Conservation (phyloP, 208 protist genomes). For the Crithidia acanthocephali region DNA sequence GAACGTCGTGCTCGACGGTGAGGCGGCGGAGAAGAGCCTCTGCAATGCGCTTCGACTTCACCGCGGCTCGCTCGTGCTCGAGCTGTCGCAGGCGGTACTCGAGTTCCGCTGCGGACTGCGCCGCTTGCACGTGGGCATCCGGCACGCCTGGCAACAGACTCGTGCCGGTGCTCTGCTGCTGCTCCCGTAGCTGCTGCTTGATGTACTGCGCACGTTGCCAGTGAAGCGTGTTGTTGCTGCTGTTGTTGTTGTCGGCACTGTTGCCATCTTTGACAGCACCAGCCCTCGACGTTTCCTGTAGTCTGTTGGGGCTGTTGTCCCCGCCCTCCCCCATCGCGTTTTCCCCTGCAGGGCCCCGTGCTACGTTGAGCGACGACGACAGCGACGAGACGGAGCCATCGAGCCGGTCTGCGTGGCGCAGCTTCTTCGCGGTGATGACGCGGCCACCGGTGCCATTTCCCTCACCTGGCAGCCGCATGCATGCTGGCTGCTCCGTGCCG, state of each 20-base stretch:
- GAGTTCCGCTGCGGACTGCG: constrained; percentile 51
- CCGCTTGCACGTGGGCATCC: constrained; percentile 46
- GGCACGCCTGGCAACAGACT: constrained; percentile 58
- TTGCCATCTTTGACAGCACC: no score
- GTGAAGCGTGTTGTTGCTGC: constrained; percentile 37
- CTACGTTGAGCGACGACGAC: background rate
- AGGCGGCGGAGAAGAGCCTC: constrained; percentile 72
- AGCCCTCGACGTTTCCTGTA: no score
- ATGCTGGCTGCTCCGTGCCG: constrained; percentile 8
- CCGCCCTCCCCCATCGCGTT: background rate
- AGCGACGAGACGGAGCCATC: background rate
- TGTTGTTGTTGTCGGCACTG: background rate
- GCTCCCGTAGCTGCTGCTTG: constrained; percentile 47
- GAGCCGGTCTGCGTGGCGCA: constrained; percentile 62
- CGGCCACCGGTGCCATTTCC: constrained; percentile 19
- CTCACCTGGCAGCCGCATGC: constrained; percentile 15
- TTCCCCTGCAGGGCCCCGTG: no score
- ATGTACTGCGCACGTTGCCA: constrained; percentile 69
- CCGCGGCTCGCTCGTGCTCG: constrained; percentile 74
- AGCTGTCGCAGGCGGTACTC: constrained; percentile 81
- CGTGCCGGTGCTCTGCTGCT: constrained; percentile 21
- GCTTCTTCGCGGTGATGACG: constrained; percentile 74
- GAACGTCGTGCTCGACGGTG: constrained; percentile 67
- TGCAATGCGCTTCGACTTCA: constrained; percentile 79
- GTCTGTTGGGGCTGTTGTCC: background rate